A percentile compares a stretch with the other conserved stretches of the same genome.
phyloP scores from a whole-genome alignment of 768 basidiomycete species.

The Tulasnella sp. region DNA sequence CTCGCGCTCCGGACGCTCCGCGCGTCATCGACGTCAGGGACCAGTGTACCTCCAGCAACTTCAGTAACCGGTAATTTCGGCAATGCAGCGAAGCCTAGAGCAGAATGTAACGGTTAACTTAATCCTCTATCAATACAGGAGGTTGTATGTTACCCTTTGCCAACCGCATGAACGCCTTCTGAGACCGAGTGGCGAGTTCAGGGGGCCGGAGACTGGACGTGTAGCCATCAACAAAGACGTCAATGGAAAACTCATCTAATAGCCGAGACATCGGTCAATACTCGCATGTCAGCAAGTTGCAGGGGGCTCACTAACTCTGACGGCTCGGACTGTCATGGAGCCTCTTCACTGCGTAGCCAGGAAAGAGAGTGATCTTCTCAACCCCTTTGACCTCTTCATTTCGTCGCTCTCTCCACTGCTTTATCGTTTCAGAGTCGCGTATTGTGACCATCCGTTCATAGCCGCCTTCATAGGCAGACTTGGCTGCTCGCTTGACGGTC shows the following conservation, averaged over 20 bases:
- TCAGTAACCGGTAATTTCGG: slow-evolving; percentile 49
- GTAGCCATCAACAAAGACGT: slow-evolving; percentile 73
- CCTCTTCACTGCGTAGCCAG: slow-evolving; percentile 71
- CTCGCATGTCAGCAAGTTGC: background rate
- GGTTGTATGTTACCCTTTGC: slow-evolving; percentile 57
- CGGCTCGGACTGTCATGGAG: slow-evolving; percentile 35
- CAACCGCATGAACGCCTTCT: slow-evolving; percentile 67
- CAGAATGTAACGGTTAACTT: background rate
- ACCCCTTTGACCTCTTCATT: slow-evolving; percentile 31
- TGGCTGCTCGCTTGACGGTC: slow-evolving; percentile 1
- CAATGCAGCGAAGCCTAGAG: slow-evolving; percentile 64
- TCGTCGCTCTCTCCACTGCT: slow-evolving; percentile 18
- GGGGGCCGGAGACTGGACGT: slow-evolving; percentile 58
- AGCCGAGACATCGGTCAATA: slow-evolving; percentile 33
- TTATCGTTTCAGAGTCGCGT: slow-evolving; percentile 11
- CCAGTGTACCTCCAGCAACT: slow-evolving; percentile 24
- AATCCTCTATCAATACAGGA: background rate
- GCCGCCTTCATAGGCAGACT: slow-evolving; percentile 13
- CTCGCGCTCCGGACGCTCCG: background rate
- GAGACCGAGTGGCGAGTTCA: slow-evolving; percentile 64
- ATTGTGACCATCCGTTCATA: slow-evolving; percentile 3
- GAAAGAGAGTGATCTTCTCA: slow-evolving; percentile 62
- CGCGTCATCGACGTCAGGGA: slow-evolving; percentile 7
- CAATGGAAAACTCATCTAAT: slow-evolving; percentile 56
- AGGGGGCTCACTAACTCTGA: slow-evolving; percentile 23